These are phyloP conservation scores for Aspergillus novofumigatus DNA, from an alignment of 2,329 filamentous ascomycete species.

Conservation along the genomic window DNA sequence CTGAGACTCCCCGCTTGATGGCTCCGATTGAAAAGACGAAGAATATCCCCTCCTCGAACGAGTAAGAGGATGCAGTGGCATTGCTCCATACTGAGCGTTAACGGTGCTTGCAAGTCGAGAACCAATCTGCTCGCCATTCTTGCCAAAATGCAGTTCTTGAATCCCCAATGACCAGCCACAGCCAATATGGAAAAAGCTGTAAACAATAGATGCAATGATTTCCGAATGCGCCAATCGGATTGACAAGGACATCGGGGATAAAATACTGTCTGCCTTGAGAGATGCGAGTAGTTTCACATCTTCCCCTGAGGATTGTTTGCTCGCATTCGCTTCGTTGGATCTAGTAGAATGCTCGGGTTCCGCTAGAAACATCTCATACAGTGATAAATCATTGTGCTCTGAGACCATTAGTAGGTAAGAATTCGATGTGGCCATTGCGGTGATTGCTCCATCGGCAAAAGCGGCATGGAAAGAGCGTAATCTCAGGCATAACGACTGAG, in stretches of 20 bases:
- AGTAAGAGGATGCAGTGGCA: constrained; percentile 9
- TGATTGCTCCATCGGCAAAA: constrained; percentile 62
- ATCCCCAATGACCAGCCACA: constrained; percentile 85
- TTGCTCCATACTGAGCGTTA: constrained; percentile 34
- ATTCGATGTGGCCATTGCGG: constrained; percentile 65
- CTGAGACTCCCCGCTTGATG: constrained; percentile 16
- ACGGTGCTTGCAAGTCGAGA: constrained; percentile 39
- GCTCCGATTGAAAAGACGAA: constrained; percentile 19
- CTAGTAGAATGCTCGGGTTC: constrained; percentile 3
- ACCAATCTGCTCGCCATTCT: constrained; percentile 39
- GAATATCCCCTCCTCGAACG: constrained; percentile 6
- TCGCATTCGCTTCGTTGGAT: constrained; percentile 1
- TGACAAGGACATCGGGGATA: constrained; percentile 75
- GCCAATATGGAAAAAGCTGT: constrained; percentile 70
- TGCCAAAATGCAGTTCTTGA: constrained; percentile 75
- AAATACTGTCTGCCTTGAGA: constrained; percentile 73
- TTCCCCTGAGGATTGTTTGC: constrained; percentile 5
- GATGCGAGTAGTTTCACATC: constrained; percentile 63
- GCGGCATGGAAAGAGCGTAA: constrained; percentile 57
- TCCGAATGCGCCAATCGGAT: constrained; percentile 63
- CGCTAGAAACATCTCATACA: constrained; percentile 60
- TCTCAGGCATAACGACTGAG: constrained; percentile 42
- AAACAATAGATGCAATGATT: constrained; percentile 79
- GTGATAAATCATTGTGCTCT: constrained; percentile 64
- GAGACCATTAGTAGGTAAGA: constrained; percentile 80